Conservation (phyloP, 2,329 filamentous ascomycete species). For the Leptographium procerum region DNA sequence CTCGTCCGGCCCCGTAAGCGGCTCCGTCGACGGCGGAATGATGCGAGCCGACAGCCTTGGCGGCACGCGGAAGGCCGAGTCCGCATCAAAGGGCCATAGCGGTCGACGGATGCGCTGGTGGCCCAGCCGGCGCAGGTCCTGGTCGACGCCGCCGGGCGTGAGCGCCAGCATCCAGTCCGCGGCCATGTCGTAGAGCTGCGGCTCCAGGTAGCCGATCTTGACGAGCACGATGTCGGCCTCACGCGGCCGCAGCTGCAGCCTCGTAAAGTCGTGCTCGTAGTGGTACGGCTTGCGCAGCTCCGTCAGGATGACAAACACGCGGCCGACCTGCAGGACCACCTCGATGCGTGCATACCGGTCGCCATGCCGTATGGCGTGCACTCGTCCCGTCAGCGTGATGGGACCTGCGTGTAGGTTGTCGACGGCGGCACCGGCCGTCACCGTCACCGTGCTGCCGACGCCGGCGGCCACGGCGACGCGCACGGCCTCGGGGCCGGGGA, state of each 20-base stretch:
- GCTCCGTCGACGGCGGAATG: conserved; percentile 12
- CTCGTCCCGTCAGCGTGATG: conserved; percentile 36
- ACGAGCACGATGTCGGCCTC: conserved; percentile 39
- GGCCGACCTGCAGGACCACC: conserved; percentile 34
- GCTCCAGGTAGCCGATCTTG: conserved; percentile 45
- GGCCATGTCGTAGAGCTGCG: conserved; percentile 41
- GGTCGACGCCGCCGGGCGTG: conserved; percentile 42
- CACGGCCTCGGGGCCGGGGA: conserved; percentile 35
- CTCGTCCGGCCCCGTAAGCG: conserved; percentile 9
- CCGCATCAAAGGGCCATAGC: conserved; percentile 24
- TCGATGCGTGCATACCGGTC: conserved; percentile 35
- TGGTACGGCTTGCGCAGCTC: conserved; percentile 43
- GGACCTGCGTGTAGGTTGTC: conserved; percentile 36
- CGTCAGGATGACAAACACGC: conserved; percentile 39
- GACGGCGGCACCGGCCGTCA: conserved; percentile 38
- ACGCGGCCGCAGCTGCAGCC: conserved; percentile 32
- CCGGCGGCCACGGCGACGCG: conserved; percentile 30
- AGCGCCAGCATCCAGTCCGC: conserved; percentile 42
- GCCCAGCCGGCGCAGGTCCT: conserved; percentile 35
- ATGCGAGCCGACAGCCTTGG: conserved; percentile 15
- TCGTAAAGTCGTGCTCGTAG: conserved; percentile 38
- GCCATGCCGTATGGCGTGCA: conserved; percentile 38
- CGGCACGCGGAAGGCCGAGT: conserved; percentile 6
- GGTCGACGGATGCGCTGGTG: conserved; percentile 36
- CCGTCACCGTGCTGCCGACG: conserved; percentile 33